Evolutionary conservation across 306 rosid genomes (phyloP).

Genomic region (Sicyos edulis): DNA sequence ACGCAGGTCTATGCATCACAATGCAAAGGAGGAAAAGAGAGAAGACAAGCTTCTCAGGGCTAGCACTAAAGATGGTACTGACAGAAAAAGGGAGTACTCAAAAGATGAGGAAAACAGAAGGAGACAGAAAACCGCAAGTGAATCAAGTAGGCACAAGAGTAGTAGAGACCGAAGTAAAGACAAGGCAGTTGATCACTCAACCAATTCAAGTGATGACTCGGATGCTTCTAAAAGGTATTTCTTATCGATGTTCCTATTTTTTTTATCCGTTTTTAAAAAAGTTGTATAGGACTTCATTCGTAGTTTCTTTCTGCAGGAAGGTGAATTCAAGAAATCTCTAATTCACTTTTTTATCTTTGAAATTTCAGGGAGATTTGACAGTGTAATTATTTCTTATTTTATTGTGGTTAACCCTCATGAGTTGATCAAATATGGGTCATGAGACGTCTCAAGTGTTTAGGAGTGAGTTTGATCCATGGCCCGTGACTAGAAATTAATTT

Average conservation of each 20-base stretch:
- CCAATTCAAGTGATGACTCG: slow-evolving; percentile 74
- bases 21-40: slow-evolving; percentile 55
- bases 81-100: slow-evolving; percentile 51
- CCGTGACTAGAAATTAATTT: too few relatives aligned
- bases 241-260: slow-evolving; percentile 19
- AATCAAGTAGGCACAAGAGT: slow-evolving; percentile 60
- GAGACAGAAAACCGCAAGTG: slow-evolving; percentile 52
- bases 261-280: slow-evolving; percentile 16
- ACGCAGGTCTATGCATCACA: slow-evolving; percentile 52
- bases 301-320: slow-evolving; percentile 55
- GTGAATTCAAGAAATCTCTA: slow-evolving; percentile 46
- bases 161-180: slow-evolving; percentile 55
- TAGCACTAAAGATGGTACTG: slow-evolving; percentile 43
- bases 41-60: slow-evolving; percentile 52
- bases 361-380: slow-evolving; percentile 5
- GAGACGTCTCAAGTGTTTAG: too few relatives aligned
- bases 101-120: slow-evolving; percentile 65
- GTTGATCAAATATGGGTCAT: too few relatives aligned
- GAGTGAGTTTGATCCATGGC: too few relatives aligned
- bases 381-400: not conserved
- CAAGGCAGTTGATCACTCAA: slow-evolving; percentile 33
- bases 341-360: slow-evolving; percentile 4
- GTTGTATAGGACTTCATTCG: slow-evolving; percentile 25
- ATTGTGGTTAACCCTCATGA: not conserved
- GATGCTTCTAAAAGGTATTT: slow-evolving; percentile 74